phyloP scores from a whole-genome alignment of 139 green algal species.

The Prasinococcaceae sp. region DNA sequence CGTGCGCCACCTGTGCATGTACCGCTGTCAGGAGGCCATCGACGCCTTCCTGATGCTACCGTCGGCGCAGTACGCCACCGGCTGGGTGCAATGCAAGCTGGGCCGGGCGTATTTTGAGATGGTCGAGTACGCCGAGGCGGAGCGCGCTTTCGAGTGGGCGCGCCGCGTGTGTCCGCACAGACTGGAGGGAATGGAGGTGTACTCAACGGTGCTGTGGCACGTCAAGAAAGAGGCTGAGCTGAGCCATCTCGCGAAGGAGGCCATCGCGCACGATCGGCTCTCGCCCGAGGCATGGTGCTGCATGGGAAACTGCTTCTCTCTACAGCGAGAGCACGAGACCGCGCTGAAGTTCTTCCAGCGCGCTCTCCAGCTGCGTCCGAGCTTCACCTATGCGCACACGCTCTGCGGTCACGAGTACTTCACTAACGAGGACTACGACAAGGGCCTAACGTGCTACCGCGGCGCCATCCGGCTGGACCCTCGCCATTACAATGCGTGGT shows the following conservation, averaged over 20 bases:
- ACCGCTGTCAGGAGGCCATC: conserved; percentile 55
- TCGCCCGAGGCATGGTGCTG: conserved; percentile 71
- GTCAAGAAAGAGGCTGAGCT: conserved; percentile 74
- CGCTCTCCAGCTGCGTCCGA: conserved; percentile 64
- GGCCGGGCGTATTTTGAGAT: conserved; percentile 68
- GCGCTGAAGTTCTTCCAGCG: conserved; percentile 74
- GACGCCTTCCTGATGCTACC: conserved; percentile 42
- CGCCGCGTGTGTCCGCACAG: conserved; percentile 36
- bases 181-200: conserved; percentile 74
- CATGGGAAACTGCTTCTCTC: conserved; percentile 81
- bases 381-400: conserved; percentile 76
- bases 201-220: conserved; percentile 91
- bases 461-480: conserved; percentile 63
- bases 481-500: conserved; percentile 95
- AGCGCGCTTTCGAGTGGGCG: conserved; percentile 44
- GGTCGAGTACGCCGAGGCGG: conserved; percentile 64
- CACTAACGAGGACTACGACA: conserved; percentile 81
- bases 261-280: conserved; percentile 57
- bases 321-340: conserved; percentile 79
- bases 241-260: conserved; percentile 66
- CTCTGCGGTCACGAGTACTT: conserved; percentile 80
- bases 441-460: conserved; percentile 63
- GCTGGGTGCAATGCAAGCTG: conserved; percentile 59
- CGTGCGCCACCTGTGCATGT: conserved; percentile 48
- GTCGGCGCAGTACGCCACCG: conserved; percentile 48